Conservation (phyloP, 2,329 filamentous ascomycete species). For the Clathrospora elynae region DNA sequence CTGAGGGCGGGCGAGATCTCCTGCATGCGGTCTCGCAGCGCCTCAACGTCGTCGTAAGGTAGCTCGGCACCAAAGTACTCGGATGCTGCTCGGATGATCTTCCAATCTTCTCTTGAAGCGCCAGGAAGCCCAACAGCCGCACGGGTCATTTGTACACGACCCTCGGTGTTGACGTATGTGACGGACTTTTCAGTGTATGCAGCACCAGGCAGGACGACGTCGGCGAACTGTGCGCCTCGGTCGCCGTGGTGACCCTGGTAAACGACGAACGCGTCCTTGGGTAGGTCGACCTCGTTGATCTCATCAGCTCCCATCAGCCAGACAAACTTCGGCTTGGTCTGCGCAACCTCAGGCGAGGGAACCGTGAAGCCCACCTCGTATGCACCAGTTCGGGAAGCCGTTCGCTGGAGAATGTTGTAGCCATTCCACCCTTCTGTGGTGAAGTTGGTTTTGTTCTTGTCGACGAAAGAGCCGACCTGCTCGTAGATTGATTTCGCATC, state of each 20-base stretch:
- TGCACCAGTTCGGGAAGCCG: constrained; percentile 88
- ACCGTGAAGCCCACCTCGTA: constrained; percentile 95
- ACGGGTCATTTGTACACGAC: constrained; percentile 90
- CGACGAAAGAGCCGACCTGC: constrained; percentile 84
- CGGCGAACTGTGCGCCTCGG: constrained; percentile 86
- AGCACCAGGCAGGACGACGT: constrained; percentile 89
- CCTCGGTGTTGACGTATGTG: constrained; percentile 98
- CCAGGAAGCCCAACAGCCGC: constrained; percentile 87
- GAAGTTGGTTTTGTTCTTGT: constrained; percentile 91
- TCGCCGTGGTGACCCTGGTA: constrained; percentile 99
- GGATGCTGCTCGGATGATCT: constrained; percentile 90
- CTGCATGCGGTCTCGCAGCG: constrained; percentile 88
- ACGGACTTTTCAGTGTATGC: constrained; percentile 97
- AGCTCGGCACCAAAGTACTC: constrained; percentile 88
- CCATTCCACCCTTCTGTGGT: constrained; percentile 91
- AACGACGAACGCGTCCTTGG: constrained; percentile 93
- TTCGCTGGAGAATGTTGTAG: constrained; percentile 94
- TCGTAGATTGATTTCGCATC: constrained; percentile 95
- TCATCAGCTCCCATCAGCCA: constrained; percentile 98
- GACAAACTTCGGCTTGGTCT: constrained; percentile 89
- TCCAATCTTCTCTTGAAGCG: constrained; percentile 95
- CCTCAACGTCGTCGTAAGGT: constrained; percentile 90
- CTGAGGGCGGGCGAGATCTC: constrained; percentile 91
- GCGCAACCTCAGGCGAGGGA: constrained; percentile 78
- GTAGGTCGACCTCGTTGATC: constrained; percentile 80